Conservation (phyloP, 768 basidiomycete species). For the Trametes villosa region DNA sequence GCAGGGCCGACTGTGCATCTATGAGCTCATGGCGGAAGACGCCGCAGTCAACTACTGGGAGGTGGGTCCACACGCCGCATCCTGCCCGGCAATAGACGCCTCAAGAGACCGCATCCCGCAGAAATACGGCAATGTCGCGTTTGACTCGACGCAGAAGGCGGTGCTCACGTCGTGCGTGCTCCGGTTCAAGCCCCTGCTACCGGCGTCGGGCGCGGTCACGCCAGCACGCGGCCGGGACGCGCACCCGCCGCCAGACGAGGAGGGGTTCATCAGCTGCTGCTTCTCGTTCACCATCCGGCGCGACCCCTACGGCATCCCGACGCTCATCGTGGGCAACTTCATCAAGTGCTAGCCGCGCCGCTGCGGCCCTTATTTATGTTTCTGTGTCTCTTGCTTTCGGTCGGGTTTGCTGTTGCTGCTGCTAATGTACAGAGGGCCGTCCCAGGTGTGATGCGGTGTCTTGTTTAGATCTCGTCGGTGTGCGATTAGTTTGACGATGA, state of each 20-base stretch:
- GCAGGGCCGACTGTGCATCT: slow-evolving; percentile 91
- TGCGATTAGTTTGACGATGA: not conserved
- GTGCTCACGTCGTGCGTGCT: slow-evolving; percentile 91
- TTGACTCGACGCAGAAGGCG: slow-evolving; percentile 90
- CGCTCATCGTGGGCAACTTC: slow-evolving; percentile 90
- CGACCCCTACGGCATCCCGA: slow-evolving; percentile 86
- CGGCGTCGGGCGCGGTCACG: slow-evolving; percentile 41
- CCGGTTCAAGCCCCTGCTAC: slow-evolving; percentile 72
- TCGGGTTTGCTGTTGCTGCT: too few relatives aligned
- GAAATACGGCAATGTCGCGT: slow-evolving; percentile 96
- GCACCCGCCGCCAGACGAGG: slow-evolving; percentile 54
- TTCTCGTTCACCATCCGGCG: slow-evolving; percentile 90
- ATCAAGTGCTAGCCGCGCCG: slow-evolving; percentile 53
- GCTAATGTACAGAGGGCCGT: slow-evolving; percentile 5
- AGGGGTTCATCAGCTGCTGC: slow-evolving; percentile 83
- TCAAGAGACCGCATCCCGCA: slow-evolving; percentile 35
- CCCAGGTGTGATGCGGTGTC: too few relatives aligned
- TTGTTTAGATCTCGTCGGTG: not conserved
- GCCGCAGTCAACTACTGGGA: slow-evolving; percentile 98
- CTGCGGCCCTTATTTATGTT: not conserved
- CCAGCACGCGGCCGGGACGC: slow-evolving; percentile 32
- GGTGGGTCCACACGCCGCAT: slow-evolving; percentile 46
- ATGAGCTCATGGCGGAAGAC: slow-evolving; percentile 98
- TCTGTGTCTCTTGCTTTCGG: not conserved
- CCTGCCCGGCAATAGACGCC: not conserved